Base-by-base conservation (phyloP, 2,329 filamentous ascomycete species). In the Fusarium udum region DNA sequence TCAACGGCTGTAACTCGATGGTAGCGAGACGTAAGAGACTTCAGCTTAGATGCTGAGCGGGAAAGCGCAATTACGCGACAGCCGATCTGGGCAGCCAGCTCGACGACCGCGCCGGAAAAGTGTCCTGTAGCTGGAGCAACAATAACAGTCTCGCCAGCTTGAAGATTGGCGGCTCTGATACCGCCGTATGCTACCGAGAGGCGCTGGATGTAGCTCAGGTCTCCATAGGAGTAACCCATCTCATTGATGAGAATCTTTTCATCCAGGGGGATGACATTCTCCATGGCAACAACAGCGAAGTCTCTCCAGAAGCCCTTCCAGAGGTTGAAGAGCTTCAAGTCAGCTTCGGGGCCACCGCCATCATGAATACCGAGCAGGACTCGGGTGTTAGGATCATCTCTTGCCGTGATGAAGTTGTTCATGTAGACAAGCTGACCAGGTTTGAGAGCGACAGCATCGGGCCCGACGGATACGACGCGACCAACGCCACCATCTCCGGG, bases 31-130 rank as follows among this genome's bases (percentile, higher is more conserved):
- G 58, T 67, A 1, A 76, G 46, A 18, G 70, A 67, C 1, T 55
- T 40, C 2, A 76, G 24, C n/a, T 67, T 75, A 2, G 57, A 48
- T 0, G 53, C 52, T 3, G 64, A 67, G 4, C 74, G 62, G 0
- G 72, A 71, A 24, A 75, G 53, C 1, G 74, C 74, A 32, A 76
- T 73, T 1, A 76, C 74, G 7, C 51, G 55, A 7, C 69, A 75
- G 4, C 74, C 74, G 6, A 76, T 65, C 20, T 75, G 72, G 3
- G 67, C 72, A 4, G 64, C 72, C 1, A 73, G 0, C 15, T 76
- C 74, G 3, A 64, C 67, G 1, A 73, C 67, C 0, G 72, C 69
- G 1, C 74, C 72, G 0, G 74, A 76, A 20, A 72, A 76, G 12
- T 76, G 69, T 0, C 74, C 74, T 2, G 72, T 75, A 1, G 73